Base-by-base conservation (phyloP, 192 early-diverging fungal genomes). In the Coemansia nantahalensis region DNA sequence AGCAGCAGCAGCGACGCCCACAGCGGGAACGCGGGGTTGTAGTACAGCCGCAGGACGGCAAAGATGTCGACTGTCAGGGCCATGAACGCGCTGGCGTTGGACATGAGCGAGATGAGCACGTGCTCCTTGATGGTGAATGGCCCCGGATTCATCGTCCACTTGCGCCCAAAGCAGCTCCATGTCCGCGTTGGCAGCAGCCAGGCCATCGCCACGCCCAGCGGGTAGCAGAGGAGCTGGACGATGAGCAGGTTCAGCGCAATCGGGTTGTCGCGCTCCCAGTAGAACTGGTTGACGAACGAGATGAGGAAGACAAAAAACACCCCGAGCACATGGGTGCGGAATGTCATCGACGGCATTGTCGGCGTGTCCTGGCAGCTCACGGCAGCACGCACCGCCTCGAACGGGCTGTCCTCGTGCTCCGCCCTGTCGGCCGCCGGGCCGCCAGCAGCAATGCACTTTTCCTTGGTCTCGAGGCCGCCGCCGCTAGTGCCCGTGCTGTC, bases 101-200 rank as follows among this genome's bases (percentile, higher is more conserved):
- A 84, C 80, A 91, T 84, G 47, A 93, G 78, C 38, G 83, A 84
- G 39, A 93, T 86, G 30, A 96, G 73, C 9, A 87, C 91, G 59
- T 93, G 90, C 48, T 93, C 93, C 58, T 97, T 97, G 51, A 92
- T 83, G 38, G 78, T 84, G 66, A 94, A 95, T 13, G 84, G 89
- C 8, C 92, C 92, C 2, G 89, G 85, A 54, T 95, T 95, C 59
- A 78, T 65, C 15, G 69, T 45, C 76, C 76, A 78, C n/a, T 42
- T 51, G 36, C 87, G 79, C 4, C 82, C 74, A 53, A 82, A 83
- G 9, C 61, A 10, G 17, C 47, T 54, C 62, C 83, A 73, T 18
- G 54, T 68, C 19, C 62, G 60, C 12, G 65, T 71, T 18, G 90
- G 88, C 34, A 91, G 56, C 10, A 77, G 51, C 47, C 68, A 77